Evolutionary conservation across 2,329 filamentous ascomycete species (phyloP).

Genomic region (Emergomyces orientalis): DNA sequence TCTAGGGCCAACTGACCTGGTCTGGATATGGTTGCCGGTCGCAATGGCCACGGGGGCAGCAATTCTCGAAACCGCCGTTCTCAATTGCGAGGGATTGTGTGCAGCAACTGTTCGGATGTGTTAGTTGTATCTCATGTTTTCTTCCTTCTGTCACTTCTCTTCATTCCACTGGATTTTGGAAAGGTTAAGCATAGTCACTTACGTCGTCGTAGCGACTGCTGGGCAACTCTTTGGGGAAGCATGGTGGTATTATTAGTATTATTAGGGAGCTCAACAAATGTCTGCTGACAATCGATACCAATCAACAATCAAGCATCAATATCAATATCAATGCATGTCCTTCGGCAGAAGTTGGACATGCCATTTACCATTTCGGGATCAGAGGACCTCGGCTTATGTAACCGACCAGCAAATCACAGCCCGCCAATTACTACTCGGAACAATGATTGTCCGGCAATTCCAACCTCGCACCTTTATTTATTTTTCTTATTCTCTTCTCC

Average conservation of each 20-base stretch:
- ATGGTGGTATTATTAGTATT: constrained; percentile 25
- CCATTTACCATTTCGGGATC: constrained; percentile 28
- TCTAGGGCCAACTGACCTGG: constrained; percentile 29
- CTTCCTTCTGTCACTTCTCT: neutral
- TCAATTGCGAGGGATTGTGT: constrained; percentile 36
- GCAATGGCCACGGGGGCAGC: constrained; percentile 38
- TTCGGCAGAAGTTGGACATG: neutral
- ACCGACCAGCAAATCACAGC: constrained; percentile 28
- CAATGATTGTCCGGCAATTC: constrained; percentile 25
- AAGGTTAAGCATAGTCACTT: constrained; percentile 21
- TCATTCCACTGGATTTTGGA: neutral
- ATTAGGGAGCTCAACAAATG: neutral
- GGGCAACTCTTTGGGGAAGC: constrained; percentile 41
- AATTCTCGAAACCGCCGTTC: constrained; percentile 34
- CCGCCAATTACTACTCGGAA: constrained; percentile 29
- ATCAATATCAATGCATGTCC: neutral
- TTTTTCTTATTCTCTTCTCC: constrained; percentile 13
- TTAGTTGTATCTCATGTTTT: constrained; percentile 13
- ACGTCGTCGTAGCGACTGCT: constrained; percentile 42
- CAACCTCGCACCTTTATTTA: constrained; percentile 2
- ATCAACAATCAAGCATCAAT: neutral
- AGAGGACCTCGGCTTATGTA: constrained; percentile 38
- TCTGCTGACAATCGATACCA: neutral
- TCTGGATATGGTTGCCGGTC: constrained; percentile 35
- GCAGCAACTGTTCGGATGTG: constrained; percentile 32